phyloP scores from a whole-genome alignment of 768 basidiomycete genomes.

The Hebeloma cylindrosporum region DNA sequence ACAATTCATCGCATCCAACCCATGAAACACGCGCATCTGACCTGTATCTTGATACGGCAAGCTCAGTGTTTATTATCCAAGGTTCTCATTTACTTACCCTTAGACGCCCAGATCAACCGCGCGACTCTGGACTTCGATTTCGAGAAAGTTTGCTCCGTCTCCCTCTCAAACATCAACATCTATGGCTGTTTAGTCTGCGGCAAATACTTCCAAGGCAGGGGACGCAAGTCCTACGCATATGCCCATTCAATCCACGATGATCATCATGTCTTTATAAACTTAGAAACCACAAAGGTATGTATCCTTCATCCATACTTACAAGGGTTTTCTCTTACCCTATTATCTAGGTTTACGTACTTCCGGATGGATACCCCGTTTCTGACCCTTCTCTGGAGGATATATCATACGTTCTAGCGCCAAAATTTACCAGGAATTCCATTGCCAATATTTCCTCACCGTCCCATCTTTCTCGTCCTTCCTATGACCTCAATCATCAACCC shows the following conservation, averaged over 20 bases:
- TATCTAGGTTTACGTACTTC: conserved; percentile 89
- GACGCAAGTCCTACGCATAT: conserved; percentile 91
- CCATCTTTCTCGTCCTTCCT: conserved; percentile 71
- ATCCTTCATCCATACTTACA: conserved; percentile 13
- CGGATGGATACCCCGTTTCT: conserved; percentile 94
- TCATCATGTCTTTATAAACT: conserved; percentile 97
- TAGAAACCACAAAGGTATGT: conserved; percentile 86
- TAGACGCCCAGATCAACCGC: conserved; percentile 75
- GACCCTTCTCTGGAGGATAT: conserved; percentile 98
- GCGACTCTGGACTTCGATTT: conserved; percentile 95
- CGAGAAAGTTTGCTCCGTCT: conserved; percentile 98
- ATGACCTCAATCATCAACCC: conserved; percentile 77
- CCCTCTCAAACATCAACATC: conserved; percentile 93
- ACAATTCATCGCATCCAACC: conserved; percentile 25
- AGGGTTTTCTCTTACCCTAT: conserved; percentile 12
- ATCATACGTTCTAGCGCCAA: conserved; percentile 82
- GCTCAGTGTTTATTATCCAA: conserved; percentile 27
- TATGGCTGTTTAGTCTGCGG: conserved; percentile 98
- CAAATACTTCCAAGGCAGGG: conserved; percentile 98
- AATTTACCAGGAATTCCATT: conserved; percentile 68
- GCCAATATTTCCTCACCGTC: conserved; percentile 55
- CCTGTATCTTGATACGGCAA: conserved; percentile 91
- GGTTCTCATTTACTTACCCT: conserved; percentile 10
- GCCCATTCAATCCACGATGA: conserved; percentile 97
- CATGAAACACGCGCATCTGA: conserved; percentile 64